Evolutionary conservation across 345 rosid genomes (phyloP), one percentile per base, ranked within the genome.

Genomic region (Gossypium turneri): DNA sequence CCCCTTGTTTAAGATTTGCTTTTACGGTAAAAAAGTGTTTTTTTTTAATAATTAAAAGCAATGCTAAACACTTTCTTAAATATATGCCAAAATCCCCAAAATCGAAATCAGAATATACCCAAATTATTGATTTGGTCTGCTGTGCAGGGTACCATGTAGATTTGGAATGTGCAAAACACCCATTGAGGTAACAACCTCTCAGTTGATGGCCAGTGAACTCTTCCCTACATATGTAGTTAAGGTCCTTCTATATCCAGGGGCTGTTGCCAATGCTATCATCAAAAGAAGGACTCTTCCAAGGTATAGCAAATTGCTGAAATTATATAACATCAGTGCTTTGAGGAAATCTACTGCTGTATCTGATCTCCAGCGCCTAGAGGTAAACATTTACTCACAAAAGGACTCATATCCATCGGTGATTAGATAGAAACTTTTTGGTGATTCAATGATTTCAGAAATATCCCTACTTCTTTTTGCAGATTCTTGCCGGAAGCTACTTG

Each of bases 231-330:
- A 78, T 77, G 34, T 83, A 17, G 82, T 86, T 48, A 91, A 88
- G 84, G 70, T 84, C 48, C 89, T 90, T 70, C 90, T 92, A 29
- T 94, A 86, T 73, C 97, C 97, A 38, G 97, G 94, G 56, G 92
- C 90, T 47, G 22, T 86, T 80, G 88, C 85, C 27, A 80, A 81
- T 67, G 84, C 89, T 60, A 77, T 82, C 15, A 7, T 82, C 56
- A 56, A 63, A 66, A 75, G 79, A 66, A 72, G 72, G 20, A 24
- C 20, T 10, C 44, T 88, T 22, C 92, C 97, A 1, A 75, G 20
- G 60, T 90, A 52, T n/a, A 41, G 76, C 70, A 75, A 80, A 22
- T 70, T 90, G 78, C 71, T 88, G 56, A 41, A 71, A 61, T 66
- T 77, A 11, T 86, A 89, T 76, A 74, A 79, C 34, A 82, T 88